Conservation (phyloP, 805 yeast genomes). For the Cyberlindnera maclurae region DNA sequence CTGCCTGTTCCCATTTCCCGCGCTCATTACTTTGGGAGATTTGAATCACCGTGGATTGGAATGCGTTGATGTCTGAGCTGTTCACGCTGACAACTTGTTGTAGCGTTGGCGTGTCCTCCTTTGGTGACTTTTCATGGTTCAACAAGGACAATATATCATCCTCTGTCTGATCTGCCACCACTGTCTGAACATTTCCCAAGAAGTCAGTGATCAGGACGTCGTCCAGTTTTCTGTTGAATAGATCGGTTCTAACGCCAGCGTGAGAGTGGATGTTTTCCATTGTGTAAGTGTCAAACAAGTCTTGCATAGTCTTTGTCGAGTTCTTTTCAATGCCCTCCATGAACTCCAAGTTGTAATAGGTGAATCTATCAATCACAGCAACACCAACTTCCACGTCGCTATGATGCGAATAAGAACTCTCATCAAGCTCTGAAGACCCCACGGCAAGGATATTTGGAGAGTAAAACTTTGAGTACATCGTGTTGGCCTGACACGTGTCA, state of each 20-base stretch:
- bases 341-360: constrained; percentile 84
- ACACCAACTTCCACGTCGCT: constrained; percentile 95
- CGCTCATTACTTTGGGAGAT: not conserved
- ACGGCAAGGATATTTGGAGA: constrained; percentile 90
- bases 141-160: constrained; percentile 30
- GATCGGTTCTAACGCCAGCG: constrained; percentile 87
- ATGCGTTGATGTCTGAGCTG: constrained; percentile 13
- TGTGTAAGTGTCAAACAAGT: constrained; percentile 77
- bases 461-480: constrained; percentile 89
- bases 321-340: constrained; percentile 75
- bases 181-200: constrained; percentile 86
- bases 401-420: constrained; percentile 91
- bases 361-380: constrained; percentile 94
- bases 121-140: constrained; percentile 6
- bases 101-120: not conserved
- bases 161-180: constrained; percentile 55
- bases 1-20: not conserved
- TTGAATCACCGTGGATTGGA: constrained; percentile 13
- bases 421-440: constrained; percentile 83
- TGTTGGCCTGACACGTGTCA: constrained; percentile 98
- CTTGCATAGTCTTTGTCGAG: constrained; percentile 70
- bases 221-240: constrained; percentile 56
- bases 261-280: constrained; percentile 82
- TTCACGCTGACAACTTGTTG: constrained; percentile 7
- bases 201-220: constrained; percentile 84